Evolutionary conservation across 176 grass and related monocot species (phyloP), one percentile per base, ranked within the genome.

Genomic region (Leersia perrieri): DNA sequence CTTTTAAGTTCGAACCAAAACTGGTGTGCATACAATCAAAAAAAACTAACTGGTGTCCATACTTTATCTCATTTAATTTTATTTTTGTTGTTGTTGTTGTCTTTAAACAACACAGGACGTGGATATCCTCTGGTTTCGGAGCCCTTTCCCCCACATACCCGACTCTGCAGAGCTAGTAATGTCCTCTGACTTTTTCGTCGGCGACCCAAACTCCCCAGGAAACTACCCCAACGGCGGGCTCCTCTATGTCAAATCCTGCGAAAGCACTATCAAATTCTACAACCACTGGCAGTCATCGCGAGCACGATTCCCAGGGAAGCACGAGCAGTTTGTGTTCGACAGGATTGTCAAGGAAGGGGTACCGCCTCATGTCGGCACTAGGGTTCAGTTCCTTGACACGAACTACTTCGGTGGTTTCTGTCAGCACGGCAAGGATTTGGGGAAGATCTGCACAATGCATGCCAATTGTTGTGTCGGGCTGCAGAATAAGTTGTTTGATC

Each of bases 121-220:
- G n/a, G 91, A 97, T 63, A 84, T 97, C 76, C 60, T 97, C 5
- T 97, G 91, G 94, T 88, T 97, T 70, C 85, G 91, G 30, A 33
- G 70, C 20, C 94, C 94, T 11, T 90, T 97, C 44, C 78, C 44
- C 5, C 87, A 66, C 18, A 80, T 97, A 2, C 53, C 84, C 0
- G n/a, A 5, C 9, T n/a, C n/a, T n/a, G 86, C 87, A 11, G 75
- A 94, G 72, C 31, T 97, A 23, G 89, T 82, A 3, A 88, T 94
- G 82, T 89, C 94, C 5, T 75, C 86, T 1, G 94, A 97, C 76
- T 75, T 81, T 41, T 97, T 86, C 70, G 79, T 86, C 11, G 91
- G 91, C 30, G 79, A 91, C 29, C 71, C 82, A 0, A 20, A 26
- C 36, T 84, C 82, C 2, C 13, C 77, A 11, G 12, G 33, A 3